Percentiles rank a stretch among this genome's conserved stretches.
phyloP scores from a whole-genome alignment of 257 asterid species.

The Handroanthus guayacan region DNA sequence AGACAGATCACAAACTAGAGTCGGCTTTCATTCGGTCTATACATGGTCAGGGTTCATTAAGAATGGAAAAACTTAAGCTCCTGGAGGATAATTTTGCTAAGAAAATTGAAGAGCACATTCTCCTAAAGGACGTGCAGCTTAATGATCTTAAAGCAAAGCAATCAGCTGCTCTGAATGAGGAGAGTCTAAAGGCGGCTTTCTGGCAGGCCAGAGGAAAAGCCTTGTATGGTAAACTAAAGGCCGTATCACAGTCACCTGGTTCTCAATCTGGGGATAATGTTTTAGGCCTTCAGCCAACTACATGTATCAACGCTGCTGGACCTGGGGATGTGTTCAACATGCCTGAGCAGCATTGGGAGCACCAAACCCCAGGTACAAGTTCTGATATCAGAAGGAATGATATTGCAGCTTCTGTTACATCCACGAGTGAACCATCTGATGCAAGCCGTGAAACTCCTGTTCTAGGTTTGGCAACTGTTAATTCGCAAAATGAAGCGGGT shows the following conservation, averaged over 20 bases:
- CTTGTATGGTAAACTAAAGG: slow-evolving; percentile 31
- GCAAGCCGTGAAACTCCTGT: slow-evolving; percentile 33
- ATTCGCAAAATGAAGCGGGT: slow-evolving; percentile 31
- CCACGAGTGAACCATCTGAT: slow-evolving; percentile 36
- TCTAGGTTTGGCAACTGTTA: slow-evolving; percentile 31
- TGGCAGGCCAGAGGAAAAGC: slow-evolving; percentile 50
- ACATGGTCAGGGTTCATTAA: slow-evolving; percentile 44
- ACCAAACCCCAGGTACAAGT: slow-evolving; percentile 29
- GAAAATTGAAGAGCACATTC: slow-evolving; percentile 54
- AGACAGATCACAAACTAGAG: slow-evolving; percentile 56
- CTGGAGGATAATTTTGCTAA: slow-evolving; percentile 48
- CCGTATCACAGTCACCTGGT: slow-evolving; percentile 38
- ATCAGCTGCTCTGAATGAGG: slow-evolving; percentile 50
- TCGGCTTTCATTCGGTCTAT: slow-evolving; percentile 53
- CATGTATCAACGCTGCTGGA: slow-evolving; percentile 15
- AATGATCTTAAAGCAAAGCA: slow-evolving; percentile 59
- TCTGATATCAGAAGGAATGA: slow-evolving; percentile 26
- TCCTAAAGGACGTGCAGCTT: slow-evolving; percentile 44
- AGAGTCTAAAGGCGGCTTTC: slow-evolving; percentile 49
- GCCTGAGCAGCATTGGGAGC: slow-evolving; percentile 37
- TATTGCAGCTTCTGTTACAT: slow-evolving; percentile 21
- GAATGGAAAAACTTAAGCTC: slow-evolving; percentile 52
- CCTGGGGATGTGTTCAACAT: slow-evolving; percentile 24
- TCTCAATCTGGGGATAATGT: slow-evolving; percentile 45
- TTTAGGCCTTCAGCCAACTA: slow-evolving; percentile 34